Conservation (phyloP, 139 green algal genomes). For the Chlamydomonas incerta region DNA sequence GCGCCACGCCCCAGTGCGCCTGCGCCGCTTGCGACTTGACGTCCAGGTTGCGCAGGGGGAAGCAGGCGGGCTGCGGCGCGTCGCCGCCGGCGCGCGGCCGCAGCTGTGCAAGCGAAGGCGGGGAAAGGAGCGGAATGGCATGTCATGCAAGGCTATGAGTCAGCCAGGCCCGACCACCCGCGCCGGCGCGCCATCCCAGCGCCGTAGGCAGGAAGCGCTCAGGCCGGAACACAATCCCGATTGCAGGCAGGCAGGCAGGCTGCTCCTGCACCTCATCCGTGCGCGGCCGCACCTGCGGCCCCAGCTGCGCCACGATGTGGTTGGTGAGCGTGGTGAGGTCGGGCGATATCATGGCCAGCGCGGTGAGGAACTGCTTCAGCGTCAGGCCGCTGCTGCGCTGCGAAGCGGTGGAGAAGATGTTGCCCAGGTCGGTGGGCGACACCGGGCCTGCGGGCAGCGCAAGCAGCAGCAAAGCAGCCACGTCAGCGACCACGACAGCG, state of each 20-base stretch:
- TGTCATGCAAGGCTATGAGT: too few relatives aligned
- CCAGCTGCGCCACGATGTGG: conserved; percentile 41
- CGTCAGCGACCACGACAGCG: too few relatives aligned
- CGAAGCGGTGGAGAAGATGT: conserved; percentile 27
- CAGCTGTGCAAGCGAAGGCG: neutral
- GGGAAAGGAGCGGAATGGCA: too few relatives aligned
- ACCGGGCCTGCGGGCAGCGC: conserved; percentile 17
- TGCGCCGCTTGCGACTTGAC: neutral
- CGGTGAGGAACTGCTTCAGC: conserved; percentile 43
- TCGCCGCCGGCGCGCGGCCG: neutral
- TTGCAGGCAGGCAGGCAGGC: too few relatives aligned
- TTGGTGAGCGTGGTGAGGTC: conserved; percentile 34
- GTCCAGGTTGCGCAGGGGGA: conserved; percentile 40
- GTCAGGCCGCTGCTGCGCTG: conserved; percentile 35
- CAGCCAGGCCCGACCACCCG: too few relatives aligned
- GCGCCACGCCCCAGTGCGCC: conserved; percentile 12
- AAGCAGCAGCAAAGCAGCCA: too few relatives aligned
- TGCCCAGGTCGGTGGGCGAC: neutral
- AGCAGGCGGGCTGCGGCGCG: conserved; percentile 36
- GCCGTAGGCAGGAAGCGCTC: too few relatives aligned
- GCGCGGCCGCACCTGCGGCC: conserved; percentile 13
- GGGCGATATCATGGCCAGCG: conserved; percentile 35
- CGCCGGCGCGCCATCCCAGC: too few relatives aligned
- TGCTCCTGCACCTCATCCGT: too few relatives aligned
- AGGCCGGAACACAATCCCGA: too few relatives aligned